Evolutionary conservation across 169 alveolate species (phyloP).

Genomic region (Plasmodium coatneyi): DNA sequence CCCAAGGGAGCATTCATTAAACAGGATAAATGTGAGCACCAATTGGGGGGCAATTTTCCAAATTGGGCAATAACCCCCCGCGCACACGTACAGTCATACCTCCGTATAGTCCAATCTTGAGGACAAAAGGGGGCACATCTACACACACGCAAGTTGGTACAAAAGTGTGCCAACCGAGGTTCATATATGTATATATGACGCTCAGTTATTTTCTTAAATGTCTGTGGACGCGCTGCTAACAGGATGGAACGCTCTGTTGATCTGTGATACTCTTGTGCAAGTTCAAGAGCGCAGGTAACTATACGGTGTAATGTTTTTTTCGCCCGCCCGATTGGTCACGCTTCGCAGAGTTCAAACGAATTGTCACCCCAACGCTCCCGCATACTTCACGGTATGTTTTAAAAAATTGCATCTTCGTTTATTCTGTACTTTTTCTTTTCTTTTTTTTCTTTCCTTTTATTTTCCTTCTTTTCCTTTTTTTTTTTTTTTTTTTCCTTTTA

Average conservation of each 20-base stretch:
- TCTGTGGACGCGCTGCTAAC: neutral
- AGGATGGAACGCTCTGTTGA: neutral
- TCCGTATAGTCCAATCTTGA: neutral
- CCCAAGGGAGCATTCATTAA: neutral
- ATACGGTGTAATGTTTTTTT: neutral
- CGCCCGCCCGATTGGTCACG: neutral
- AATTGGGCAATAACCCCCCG: neutral
- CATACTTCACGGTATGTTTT: neutral
- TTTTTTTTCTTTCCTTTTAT: neutral
- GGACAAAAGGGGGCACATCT: neutral
- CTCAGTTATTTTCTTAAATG: neutral
- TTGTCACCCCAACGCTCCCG: neutral
- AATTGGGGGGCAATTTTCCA: neutral
- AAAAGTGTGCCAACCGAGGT: neutral
- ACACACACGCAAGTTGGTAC: neutral
- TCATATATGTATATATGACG: neutral
- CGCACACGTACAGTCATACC: neutral
- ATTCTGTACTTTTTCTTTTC: neutral
- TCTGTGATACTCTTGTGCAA: neutral
- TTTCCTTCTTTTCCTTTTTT: neutral
- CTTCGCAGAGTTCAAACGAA: neutral
- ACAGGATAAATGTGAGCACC: neutral
- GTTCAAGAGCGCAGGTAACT: neutral
- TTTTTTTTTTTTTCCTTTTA: neutral
- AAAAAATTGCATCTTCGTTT: neutral